These are phyloP conservation scores for Rhododendron vialii DNA, from an alignment of 148 eudicot genomes.

Conservation along the genomic window DNA sequence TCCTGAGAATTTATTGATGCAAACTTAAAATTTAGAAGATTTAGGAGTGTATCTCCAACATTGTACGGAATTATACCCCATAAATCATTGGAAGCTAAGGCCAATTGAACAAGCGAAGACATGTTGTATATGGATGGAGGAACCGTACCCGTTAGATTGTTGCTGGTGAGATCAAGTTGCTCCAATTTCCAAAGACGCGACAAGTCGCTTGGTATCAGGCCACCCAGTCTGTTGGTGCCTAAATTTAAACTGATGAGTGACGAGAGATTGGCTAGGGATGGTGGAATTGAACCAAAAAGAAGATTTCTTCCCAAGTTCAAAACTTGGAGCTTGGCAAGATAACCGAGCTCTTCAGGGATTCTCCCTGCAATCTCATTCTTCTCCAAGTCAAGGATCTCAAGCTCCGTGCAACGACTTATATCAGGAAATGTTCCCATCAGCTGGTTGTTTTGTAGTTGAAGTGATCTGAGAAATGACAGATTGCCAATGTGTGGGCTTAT, in stretches of 20 bases:
- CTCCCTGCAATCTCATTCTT: constrained; percentile 20
- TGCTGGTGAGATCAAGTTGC: constrained; percentile 28
- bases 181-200: constrained; percentile 18
- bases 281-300: constrained; percentile 23
- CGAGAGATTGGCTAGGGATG: constrained; percentile 26
- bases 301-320: constrained; percentile 22
- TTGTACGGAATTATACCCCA: constrained; percentile 30
- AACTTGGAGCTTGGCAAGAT: constrained; percentile 22
- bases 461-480: constrained; percentile 27
- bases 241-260: constrained; percentile 21
- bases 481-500: constrained; percentile 34
- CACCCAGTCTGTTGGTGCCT: constrained; percentile 26
- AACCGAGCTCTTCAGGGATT: constrained; percentile 21
- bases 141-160: constrained; percentile 27
- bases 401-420: constrained; percentile 11
- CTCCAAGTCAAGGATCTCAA: constrained; percentile 22
- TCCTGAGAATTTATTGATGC: constrained; percentile 36
- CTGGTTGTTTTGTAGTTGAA: constrained; percentile 32
- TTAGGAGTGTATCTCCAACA: constrained; percentile 35
- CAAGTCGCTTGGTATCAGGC: constrained; percentile 25
- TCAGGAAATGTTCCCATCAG: constrained; percentile 21
- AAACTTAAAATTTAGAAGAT: constrained; percentile 26
- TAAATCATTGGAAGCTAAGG: constrained; percentile 33
- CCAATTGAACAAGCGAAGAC: constrained; percentile 26
- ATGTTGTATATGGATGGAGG: constrained; percentile 35